These are phyloP conservation scores for Dothistroma septosporum DNA, from an alignment of 2,329 filamentous ascomycete species.

Conservation along the genomic window DNA sequence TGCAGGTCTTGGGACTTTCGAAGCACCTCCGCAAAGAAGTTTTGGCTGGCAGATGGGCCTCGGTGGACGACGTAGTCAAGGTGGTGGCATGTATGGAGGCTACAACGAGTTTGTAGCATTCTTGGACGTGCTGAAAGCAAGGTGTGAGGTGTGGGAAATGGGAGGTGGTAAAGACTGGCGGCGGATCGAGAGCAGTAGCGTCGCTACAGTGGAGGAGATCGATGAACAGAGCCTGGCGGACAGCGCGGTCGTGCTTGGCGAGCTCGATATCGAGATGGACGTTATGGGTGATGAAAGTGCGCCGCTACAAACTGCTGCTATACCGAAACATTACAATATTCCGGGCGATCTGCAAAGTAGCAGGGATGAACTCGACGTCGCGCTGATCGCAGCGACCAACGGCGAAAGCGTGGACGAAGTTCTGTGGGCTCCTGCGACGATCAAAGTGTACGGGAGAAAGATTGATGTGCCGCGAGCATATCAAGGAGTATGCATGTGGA, in stretches of 20 bases:
- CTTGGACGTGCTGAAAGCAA: slow-evolving; percentile 68
- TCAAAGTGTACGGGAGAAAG: slow-evolving; percentile 60
- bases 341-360: background rate
- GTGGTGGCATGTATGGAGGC: slow-evolving; percentile 53
- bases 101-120: slow-evolving; percentile 73
- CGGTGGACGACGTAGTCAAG: slow-evolving; percentile 32
- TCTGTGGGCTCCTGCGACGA: slow-evolving; percentile 43
- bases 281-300: background rate
- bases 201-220: slow-evolving; percentile 21
- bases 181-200: slow-evolving; percentile 50
- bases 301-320: slow-evolving; percentile 1
- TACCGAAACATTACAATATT: slow-evolving; percentile 22
- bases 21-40: slow-evolving; percentile 50
- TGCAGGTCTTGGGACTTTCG: slow-evolving; percentile 61
- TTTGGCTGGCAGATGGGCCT: slow-evolving; percentile 35
- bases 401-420: slow-evolving; percentile 10
- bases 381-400: slow-evolving; percentile 19
- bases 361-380: slow-evolving; percentile 11
- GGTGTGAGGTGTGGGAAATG: slow-evolving; percentile 83
- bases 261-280: slow-evolving; percentile 3
- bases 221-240: slow-evolving; percentile 20
- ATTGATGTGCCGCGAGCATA: slow-evolving; percentile 57
- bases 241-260: slow-evolving; percentile 5
- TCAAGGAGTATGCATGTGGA: slow-evolving; percentile 59
- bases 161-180: slow-evolving; percentile 67